Conservation (phyloP, 495 filamentous ascomycete genomes). For the Friedmanniomyces endolithicus region DNA sequence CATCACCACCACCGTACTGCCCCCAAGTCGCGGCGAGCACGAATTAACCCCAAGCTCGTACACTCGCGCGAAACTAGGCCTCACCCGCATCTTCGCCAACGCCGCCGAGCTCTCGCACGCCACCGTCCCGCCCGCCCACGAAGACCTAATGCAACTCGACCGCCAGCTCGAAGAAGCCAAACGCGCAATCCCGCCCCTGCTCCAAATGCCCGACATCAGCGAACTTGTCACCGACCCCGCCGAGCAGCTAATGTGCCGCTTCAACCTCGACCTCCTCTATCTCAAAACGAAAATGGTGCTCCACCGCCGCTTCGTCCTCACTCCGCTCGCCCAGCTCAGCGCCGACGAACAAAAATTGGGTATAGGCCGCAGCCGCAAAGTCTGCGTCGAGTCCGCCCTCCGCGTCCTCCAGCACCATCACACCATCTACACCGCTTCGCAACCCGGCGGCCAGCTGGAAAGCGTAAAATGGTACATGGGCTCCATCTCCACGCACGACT, state of each 20-base stretch:
- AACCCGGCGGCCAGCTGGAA: conserved; percentile 33
- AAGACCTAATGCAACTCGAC: conserved; percentile 33
- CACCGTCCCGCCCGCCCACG: conserved; percentile 26
- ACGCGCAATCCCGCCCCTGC: conserved; percentile 23
- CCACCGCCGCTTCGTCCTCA: conserved; percentile 32
- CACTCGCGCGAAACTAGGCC: conserved; percentile 31
- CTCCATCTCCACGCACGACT: conserved; percentile 35
- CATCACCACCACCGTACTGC: conserved; percentile 23
- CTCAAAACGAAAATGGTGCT: conserved; percentile 35
- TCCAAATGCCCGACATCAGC: conserved; percentile 30
- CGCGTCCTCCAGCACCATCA: conserved; percentile 32
- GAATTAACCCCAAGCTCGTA: conserved; percentile 31
- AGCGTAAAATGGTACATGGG: conserved; percentile 39
- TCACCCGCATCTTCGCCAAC: conserved; percentile 34
- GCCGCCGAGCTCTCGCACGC: conserved; percentile 35
- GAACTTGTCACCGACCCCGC: conserved; percentile 33
- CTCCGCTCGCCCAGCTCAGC: conserved; percentile 7
- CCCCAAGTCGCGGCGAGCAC: conserved; percentile 18
- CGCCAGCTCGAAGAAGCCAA: conserved; percentile 29
- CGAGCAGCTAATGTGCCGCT: conserved; percentile 30
- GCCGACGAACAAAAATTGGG: conserved; percentile 7
- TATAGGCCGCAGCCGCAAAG: conserved; percentile 29
- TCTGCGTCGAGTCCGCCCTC: conserved; percentile 34
- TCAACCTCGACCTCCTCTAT: conserved; percentile 33
- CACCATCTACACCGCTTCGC: conserved; percentile 26